Evolutionary conservation across 2,329 filamentous ascomycete genomes (phyloP), one percentile per base, ranked within the genome.

Genomic region (Elsinoe perseae): DNA sequence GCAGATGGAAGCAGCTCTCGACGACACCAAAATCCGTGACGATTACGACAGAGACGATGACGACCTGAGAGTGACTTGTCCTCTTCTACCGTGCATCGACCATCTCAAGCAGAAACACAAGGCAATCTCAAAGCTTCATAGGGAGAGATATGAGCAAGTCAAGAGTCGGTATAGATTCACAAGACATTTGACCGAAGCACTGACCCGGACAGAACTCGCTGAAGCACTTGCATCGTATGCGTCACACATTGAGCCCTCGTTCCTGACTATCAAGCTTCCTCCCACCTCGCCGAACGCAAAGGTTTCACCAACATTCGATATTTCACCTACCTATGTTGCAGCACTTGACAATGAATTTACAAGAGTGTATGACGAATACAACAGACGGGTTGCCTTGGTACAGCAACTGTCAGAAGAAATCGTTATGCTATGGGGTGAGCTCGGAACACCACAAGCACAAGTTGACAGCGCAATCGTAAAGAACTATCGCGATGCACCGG

Each of bases 351-450:
- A 80, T 55, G 93, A 98, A 71, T 98, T 97, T 68, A 89, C 89
- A 9, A 83, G 90, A 59, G 89, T 98, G 18, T 97, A 97, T 71
- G 90, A 97, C 66, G 95, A 98, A 74, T 98, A 97, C 72, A 89
- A 85, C 42, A 86, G 84, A 62, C 87, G 93, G 48, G 78, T 95
- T 43, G 80, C 80, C 27, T 82, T 81, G 0, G 90, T 97, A 12
- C 83, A 89, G 70, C 73, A 83, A 18, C 72, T 89, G 2, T 84
- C 83, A 38, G 87, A 95, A 65, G 84, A 93, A 60, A 92, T 95
- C 58, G 93, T 98, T 64, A 87, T 89, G 64, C 80, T 98, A 0
- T 98, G 93, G 91, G 92, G 89, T 0, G 93, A 98, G 70, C 82
- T 98, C 8, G 93, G 93, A 42, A 95, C 88, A 1, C 91, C 93